phyloP scores from a whole-genome alignment of 192 early-diverging fungal species.

The Coemansia sp. region DNA sequence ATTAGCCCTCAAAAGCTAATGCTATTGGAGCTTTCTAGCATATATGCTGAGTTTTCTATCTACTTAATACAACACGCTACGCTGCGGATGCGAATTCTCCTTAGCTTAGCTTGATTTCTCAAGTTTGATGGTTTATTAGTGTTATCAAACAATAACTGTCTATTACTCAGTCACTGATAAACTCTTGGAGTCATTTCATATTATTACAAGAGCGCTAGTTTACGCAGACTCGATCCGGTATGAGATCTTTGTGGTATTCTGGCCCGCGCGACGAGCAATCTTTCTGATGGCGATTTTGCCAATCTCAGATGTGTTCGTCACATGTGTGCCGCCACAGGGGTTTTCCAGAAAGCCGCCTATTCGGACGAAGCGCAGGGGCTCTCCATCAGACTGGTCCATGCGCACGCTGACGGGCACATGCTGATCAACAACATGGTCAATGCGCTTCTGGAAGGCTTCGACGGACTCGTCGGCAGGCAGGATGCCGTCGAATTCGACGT shows the following conservation, averaged over 20 bases:
- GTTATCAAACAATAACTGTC: no score
- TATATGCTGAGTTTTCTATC: no score
- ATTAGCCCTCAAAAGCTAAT: no score
- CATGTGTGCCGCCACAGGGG: conserved; percentile 32
- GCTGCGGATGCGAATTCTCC: no score
- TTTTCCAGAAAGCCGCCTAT: conserved; percentile 21
- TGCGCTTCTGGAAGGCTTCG: conserved; percentile 7
- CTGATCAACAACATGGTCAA: conserved; percentile 7
- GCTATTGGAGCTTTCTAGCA: no score
- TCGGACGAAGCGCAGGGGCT: conserved; percentile 1
- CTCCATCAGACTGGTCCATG: background rate
- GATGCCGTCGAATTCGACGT: conserved; percentile 31
- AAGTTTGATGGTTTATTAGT: no score
- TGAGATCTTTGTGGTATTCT: conserved; percentile 27
- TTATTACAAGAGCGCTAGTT: no score
- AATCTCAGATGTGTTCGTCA: conserved; percentile 17
- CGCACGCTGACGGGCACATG: conserved; percentile 5
- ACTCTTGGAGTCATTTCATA: no score
- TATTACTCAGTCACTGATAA: no score
- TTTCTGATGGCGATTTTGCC: conserved; percentile 19
- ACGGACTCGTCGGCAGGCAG: conserved; percentile 6
- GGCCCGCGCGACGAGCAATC: conserved; percentile 19
- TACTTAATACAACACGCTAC: no score
- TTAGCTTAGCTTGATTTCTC: no score
- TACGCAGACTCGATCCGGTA: conserved; percentile 10